phyloP scores from a whole-genome alignment of 441 rosid genomes.

The Mallotus repandus region DNA sequence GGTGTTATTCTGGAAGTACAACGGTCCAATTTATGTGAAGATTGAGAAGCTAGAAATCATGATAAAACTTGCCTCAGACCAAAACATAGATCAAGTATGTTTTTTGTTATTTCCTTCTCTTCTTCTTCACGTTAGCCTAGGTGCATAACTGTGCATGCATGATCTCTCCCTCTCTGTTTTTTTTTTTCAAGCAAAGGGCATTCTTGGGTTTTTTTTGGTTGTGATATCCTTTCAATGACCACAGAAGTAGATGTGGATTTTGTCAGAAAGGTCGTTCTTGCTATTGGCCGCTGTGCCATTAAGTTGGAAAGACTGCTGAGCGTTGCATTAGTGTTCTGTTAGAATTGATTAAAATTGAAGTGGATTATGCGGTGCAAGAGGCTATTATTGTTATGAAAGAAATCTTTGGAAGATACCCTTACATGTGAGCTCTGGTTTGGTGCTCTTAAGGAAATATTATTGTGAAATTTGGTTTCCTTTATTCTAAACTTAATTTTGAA shows the following conservation, averaged over 20 bases:
- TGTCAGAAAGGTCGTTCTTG: slow-evolving; percentile 96
- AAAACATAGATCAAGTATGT: slow-evolving; percentile 91
- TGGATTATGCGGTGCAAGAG: too few relatives aligned
- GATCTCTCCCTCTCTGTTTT: background rate
- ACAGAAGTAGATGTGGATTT: slow-evolving; percentile 97
- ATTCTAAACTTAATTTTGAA: slow-evolving; percentile 17
- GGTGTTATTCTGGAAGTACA: slow-evolving; percentile 99
- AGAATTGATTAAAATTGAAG: too few relatives aligned
- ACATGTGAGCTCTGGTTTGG: background rate
- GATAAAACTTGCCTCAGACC: slow-evolving; percentile 98
- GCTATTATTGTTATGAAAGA: too few relatives aligned
- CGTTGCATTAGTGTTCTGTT: slow-evolving; percentile 92
- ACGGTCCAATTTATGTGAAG: slow-evolving; percentile 98
- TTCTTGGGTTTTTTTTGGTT: slow-evolving; percentile 11
- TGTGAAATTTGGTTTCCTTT: slow-evolving; percentile 10
- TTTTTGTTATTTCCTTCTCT: background rate
- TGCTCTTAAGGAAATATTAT: slow-evolving; percentile 8
- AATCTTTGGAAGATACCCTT: too few relatives aligned
- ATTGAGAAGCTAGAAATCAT: slow-evolving; percentile 98
- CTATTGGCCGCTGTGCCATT: slow-evolving; percentile 95
- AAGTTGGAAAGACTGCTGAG: slow-evolving; percentile 96
- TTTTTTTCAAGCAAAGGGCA: background rate
- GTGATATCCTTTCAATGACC: slow-evolving; percentile 26
- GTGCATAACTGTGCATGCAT: too few relatives aligned
- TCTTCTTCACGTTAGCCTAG: too few relatives aligned